phyloP scores from a whole-genome alignment of 1,139 yeast genomes.

The Diutina sp. region DNA sequence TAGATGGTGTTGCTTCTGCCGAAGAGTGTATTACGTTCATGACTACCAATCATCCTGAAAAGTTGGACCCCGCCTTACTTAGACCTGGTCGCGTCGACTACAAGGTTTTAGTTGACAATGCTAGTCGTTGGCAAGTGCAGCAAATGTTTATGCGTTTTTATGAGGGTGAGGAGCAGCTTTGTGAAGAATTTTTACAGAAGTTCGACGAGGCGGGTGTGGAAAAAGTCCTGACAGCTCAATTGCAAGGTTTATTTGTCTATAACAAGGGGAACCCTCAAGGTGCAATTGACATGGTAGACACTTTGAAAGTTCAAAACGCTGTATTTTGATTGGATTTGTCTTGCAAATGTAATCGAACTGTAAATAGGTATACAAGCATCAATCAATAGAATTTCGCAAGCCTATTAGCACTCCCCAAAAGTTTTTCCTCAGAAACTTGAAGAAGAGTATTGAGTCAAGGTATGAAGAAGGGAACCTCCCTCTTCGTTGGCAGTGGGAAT shows the following conservation, averaged over 20 bases:
- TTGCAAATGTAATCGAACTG: not conserved
- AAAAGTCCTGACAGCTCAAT: conserved; percentile 77
- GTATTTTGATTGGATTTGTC: not conserved
- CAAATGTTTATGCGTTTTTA: conserved; percentile 85
- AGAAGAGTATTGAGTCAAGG: too few species aligned
- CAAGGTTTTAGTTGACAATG: conserved; percentile 74
- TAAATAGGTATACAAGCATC: not conserved
- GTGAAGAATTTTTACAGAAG: conserved; percentile 47
- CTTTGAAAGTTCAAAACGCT: conserved; percentile 15
- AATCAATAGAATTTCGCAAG: not conserved
- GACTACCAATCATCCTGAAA: conserved; percentile 97
- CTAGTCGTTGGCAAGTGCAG: conserved; percentile 65
- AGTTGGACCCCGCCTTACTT: conserved; percentile 69
- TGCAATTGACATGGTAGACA: conserved; percentile 56
- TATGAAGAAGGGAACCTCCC: too few species aligned
- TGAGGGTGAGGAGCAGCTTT: conserved; percentile 46
- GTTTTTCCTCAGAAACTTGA: not conserved
- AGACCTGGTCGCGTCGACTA: conserved; percentile 94
- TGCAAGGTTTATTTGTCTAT: conserved; percentile 91
- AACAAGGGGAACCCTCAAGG: conserved; percentile 73
- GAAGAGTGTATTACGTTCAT: conserved; percentile 93
- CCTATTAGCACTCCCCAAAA: not conserved
- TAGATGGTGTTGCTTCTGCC: conserved; percentile 98
- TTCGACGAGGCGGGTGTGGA: conserved; percentile 33
- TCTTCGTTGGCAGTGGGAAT: too few species aligned